Base-by-base conservation (phyloP, 1,284 basidiomycete genomes). In the Tilletia caries region DNA sequence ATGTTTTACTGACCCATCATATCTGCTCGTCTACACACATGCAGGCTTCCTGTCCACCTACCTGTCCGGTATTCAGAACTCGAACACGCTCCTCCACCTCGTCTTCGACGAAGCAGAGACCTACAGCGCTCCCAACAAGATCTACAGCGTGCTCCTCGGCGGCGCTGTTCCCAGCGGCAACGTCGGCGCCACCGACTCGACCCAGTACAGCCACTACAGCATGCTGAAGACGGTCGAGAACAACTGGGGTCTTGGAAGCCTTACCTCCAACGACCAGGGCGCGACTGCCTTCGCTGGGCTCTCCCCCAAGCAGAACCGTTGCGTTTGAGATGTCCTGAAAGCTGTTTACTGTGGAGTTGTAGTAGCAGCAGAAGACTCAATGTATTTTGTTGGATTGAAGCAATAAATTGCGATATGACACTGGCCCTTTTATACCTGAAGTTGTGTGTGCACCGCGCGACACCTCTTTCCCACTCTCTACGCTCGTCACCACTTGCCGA, bases 51-150 rank as follows among this genome's bases (percentile, higher is more conserved):
- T 62, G 23, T 37, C 32, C 27, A 68, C 27, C 18, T 68, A 68
- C 67, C 20, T 37, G 6, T n/a, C 29, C 33, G 33, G 33, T 10
- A 34, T 64, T 32, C 33, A 34, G n/a, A 43, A 23, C 27, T 62
- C 67, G 10, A 68, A 68, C 54, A 68, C 67, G 12, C 52, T 68
- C n/a, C 29, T 68, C 34, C 67, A 68, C 34, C 52, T 68, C 27
- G 46, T 65, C 25, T 68, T 68, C 54, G 67, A 68, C 34, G 67
- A 68, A n/a, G 29, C 67, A 3, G 67, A 32, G 43, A 33, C 67
- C 12, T 64, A 64, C 54, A 29, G 25, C 15, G 34, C 48, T n/a
- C 52, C 67, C 13, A 68, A 68, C 67, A 52, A 64, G 29, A 37
- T 68, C 52, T 68, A 68, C 58, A 34, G 29, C 20, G 67, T 41